Base-by-base conservation (phyloP, 148 eudicot genomes). In the Nepenthes mirabilis region DNA sequence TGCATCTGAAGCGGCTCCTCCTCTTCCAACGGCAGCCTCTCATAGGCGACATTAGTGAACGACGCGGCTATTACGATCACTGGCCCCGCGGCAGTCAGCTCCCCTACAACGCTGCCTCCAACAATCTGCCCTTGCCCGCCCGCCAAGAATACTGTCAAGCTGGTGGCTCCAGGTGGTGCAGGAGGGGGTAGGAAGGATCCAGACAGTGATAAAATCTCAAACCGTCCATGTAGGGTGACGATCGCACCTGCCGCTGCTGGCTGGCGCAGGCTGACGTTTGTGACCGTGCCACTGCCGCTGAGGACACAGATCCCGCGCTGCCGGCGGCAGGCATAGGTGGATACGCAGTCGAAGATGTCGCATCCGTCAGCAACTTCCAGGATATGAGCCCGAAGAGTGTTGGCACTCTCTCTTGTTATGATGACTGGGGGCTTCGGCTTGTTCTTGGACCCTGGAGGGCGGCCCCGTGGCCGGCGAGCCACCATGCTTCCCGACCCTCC, bases 111-210 rank as follows among this genome's bases (percentile, higher is more conserved):
- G 68, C 72, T 80, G 2, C 93, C 93, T 1, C 93, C 93, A 1
- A 86, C 86, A 0, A 86, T 83, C 65, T 86, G 93, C 2, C 93
- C 93, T 49, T 86, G 93, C 11, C 93, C 93, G 6, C 93, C 93
- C 0, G 86, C 88, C n/a, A 86, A 47, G 55, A 76, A 86, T 9
- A 86, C 64, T 2, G 83, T 83, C 40, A 86, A 47, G 53, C 86
- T 78, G 2, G 93, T 86, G 2, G 86, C 93, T 1, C 93, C 88
- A 0, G 93, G 93, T 7, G 88, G 93, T 0, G 93, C 86, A 1
- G 93, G 93, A 5, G 88, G 88, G 0, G 93, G 93, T 6, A 86
- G 49, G 52, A 86, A 83, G 0, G 93, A 83, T 0, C 93, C 93
- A 0, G 93, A 67, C 4, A 86, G 52, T 1, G 93, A 86, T 2